Evolutionary conservation across 768 basidiomycete species (phyloP).

Genomic region (Leccinum boreale): DNA sequence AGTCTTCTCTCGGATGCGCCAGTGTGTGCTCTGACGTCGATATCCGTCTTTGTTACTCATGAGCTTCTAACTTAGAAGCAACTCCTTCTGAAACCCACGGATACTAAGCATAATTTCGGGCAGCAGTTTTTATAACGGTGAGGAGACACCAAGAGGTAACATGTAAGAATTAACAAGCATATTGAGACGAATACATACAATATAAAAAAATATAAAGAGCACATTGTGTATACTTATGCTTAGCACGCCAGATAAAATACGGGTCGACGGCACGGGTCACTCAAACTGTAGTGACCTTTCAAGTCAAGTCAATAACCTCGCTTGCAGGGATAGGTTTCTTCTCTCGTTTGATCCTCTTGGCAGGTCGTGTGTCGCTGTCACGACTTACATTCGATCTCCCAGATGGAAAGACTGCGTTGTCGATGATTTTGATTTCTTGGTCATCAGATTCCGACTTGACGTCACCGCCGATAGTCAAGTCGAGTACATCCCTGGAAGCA

Average conservation of each 20-base stretch:
- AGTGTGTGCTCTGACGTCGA: slow-evolving; percentile 2
- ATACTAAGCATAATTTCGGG: not conserved
- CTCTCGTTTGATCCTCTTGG: slow-evolving; percentile 30
- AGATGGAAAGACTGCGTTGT: not conserved
- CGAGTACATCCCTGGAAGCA: slow-evolving; percentile 15
- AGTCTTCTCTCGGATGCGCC: not conserved
- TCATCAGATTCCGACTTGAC: slow-evolving; percentile 9
- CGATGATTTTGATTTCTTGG: slow-evolving; percentile 9
- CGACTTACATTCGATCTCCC: slow-evolving; percentile 5
- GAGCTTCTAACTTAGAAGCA: not conserved
- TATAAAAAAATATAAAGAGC: not conserved
- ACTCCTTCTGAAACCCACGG: not conserved
- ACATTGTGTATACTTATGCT: not conserved
- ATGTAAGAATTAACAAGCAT: not conserved
- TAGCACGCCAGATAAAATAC: not conserved
- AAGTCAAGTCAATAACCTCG: slow-evolving; percentile 33
- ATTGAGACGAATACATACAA: not conserved
- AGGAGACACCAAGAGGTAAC: not conserved
- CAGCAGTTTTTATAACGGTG: not conserved
- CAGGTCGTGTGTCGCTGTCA: slow-evolving; percentile 5
- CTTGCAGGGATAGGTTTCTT: slow-evolving; percentile 6
- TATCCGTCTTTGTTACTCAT: not conserved
- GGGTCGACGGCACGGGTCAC: not conserved
- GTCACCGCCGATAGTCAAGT: slow-evolving; percentile 14
- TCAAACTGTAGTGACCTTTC: slow-evolving; percentile 1